Conservation (phyloP, 345 rosid genomes). For the Salix brachista region DNA sequence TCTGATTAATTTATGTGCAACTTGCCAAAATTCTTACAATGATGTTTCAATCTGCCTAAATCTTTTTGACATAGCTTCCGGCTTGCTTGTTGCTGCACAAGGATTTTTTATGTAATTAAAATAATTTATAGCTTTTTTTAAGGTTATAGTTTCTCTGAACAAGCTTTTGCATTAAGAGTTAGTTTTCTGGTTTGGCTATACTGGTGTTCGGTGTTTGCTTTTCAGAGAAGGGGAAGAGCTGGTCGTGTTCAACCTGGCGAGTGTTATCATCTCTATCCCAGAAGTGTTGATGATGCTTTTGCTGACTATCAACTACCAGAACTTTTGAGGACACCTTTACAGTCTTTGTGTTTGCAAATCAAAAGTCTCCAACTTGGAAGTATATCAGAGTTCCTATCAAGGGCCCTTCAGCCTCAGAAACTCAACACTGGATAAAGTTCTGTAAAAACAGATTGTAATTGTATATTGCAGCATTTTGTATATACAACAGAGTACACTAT, state of each 20-base stretch:
- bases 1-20: no score
- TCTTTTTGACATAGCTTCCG: not conserved
- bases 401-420: slow-evolving; percentile 54
- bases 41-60: slow-evolving; percentile 1
- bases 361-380: slow-evolving; percentile 90
- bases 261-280: slow-evolving; percentile 94
- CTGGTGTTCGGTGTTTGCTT: slow-evolving; percentile 2
- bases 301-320: slow-evolving; percentile 92
- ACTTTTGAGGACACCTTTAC: slow-evolving; percentile 91
- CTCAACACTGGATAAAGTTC: no score
- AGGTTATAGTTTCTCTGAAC: no score
- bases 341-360: slow-evolving; percentile 92
- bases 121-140: not conserved
- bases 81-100: slow-evolving; percentile 2
- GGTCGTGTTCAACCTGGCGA: slow-evolving; percentile 98
- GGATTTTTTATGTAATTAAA: not conserved
- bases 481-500: no score
- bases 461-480: no score
- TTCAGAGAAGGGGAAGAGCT: slow-evolving; percentile 95
- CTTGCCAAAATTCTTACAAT: not conserved
- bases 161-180: not conserved
- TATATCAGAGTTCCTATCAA: slow-evolving; percentile 77
- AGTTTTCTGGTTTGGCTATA: not conserved
- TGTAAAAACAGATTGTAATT: no score
- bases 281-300: slow-evolving; percentile 81